Conservation (phyloP, 2,329 filamentous ascomycete species). For the Colletotrichum graminicola region DNA sequence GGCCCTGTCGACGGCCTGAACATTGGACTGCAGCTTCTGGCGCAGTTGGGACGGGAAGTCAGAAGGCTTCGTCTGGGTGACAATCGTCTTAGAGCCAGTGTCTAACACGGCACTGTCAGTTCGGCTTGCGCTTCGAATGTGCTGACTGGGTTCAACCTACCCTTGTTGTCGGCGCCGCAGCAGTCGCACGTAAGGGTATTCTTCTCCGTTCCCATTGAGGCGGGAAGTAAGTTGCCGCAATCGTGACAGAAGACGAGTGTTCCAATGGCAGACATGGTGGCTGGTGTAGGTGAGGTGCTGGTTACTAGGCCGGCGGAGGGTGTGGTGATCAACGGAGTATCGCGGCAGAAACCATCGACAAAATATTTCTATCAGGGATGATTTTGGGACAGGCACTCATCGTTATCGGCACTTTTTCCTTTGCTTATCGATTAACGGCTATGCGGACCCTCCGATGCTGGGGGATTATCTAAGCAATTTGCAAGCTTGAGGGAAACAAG, state of each 20-base stretch:
- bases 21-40: constrained; percentile 84
- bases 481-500: neutral
- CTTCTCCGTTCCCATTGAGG: constrained; percentile 81
- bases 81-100: constrained; percentile 79
- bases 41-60: constrained; percentile 93
- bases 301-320: constrained; percentile 24
- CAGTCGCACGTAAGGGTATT: constrained; percentile 85
- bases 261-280: constrained; percentile 86
- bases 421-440: constrained; percentile 17
- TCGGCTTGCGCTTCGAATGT: neutral
- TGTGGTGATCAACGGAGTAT: constrained; percentile 15
- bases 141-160: constrained; percentile 59
- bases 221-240: constrained; percentile 90
- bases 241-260: constrained; percentile 93
- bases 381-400: constrained; percentile 17
- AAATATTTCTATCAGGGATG: constrained; percentile 39
- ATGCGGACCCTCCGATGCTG: neutral
- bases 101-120: constrained; percentile 60
- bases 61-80: constrained; percentile 86
- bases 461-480: constrained; percentile 11
- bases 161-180: constrained; percentile 87
- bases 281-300: constrained; percentile 44
- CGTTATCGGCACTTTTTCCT: constrained; percentile 13
- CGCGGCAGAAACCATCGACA: constrained; percentile 22
- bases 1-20: constrained; percentile 83